Evolutionary conservation across 768 basidiomycete genomes (phyloP).

Genomic region (Chalciporus chontae): DNA sequence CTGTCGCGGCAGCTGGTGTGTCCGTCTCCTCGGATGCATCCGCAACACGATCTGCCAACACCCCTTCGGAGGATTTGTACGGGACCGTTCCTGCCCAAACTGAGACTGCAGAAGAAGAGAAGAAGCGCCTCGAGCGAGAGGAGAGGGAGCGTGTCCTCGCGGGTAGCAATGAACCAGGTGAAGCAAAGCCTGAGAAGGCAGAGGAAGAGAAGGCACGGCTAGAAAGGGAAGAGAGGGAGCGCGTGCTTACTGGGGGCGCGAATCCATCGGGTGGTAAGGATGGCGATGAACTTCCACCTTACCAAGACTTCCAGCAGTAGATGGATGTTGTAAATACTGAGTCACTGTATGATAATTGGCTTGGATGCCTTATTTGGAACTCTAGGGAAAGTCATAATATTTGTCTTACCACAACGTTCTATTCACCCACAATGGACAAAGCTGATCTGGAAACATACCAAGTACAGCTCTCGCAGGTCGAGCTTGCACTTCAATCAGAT

Average conservation of each 20-base stretch:
- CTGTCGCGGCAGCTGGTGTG: constrained; percentile 53
- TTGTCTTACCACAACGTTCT: neutral
- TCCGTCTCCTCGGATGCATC: no score
- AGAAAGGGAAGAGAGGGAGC: constrained; percentile 67
- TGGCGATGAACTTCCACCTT: constrained; percentile 41
- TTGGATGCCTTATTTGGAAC: constrained; percentile 21
- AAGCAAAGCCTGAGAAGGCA: constrained; percentile 41
- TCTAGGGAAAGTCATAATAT: neutral
- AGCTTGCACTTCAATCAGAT: constrained; percentile 71
- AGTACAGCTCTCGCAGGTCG: constrained; percentile 86
- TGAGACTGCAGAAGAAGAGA: constrained; percentile 64
- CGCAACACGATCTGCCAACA: constrained; percentile 17
- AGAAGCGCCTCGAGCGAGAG: constrained; percentile 53
- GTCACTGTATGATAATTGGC: neutral
- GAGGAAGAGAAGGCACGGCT: constrained; percentile 63
- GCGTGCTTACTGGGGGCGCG: constrained; percentile 33
- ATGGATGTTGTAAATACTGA: neutral
- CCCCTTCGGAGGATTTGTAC: constrained; percentile 30
- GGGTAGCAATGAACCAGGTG: constrained; percentile 9
- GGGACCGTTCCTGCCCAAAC: constrained; percentile 26
- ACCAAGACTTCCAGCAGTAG: constrained; percentile 35
- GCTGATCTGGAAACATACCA: constrained; percentile 87
- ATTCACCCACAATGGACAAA: constrained; percentile 40
- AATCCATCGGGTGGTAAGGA: constrained; percentile 21
- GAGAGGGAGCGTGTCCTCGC: constrained; percentile 47